Evolutionary conservation across 2,329 filamentous ascomycete species (phyloP), one percentile per base, ranked within the genome.

Genomic region (Colletotrichum cordylinicola): DNA sequence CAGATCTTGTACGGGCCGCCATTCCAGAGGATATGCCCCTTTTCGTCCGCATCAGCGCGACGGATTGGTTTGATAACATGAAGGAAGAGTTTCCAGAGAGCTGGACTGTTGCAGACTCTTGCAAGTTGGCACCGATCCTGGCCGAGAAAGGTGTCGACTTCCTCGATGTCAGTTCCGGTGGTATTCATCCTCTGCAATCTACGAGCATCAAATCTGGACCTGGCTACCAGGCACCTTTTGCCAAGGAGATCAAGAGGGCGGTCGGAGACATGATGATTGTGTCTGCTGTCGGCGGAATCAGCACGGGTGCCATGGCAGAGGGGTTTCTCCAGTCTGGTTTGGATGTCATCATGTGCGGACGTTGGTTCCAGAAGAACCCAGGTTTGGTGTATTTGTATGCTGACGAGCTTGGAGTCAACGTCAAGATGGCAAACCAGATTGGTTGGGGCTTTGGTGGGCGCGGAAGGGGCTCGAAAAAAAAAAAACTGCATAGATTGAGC

Each of bases 1-100:
- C 93, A 3, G 90, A 94, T 16, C 83, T 91, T 9, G 89, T 91
- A 0, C 89, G 95, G 8, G 86, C 87, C 2, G 88, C 87, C 1
- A 93, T 96, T 1, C 94, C 94, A 0, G 85, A 91, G 9, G 82
- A 85, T 2, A 94, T 94, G 90, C 95, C 95, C 0, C 86, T 96
- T 0, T 93, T 96, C 81, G 86, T 95, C 13, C 91, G 95, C 29
- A 90, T 96, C 78, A 93, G 90, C n/a, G 93, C 93, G 0, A 93
- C 92, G 0, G 94, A 96, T 80, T 96, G 93, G 93, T 88, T 96
- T 0, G 93, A 95, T 75, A 87, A 90, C 73, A 88, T 90, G 65
- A 87, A 87, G 1, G 86, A 87, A 10, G 88, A 87, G 43, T 82
- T 88, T 24, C 85, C 87, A 13, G 90, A 92, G 78, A 91, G 90